Conservation (phyloP, 2,329 filamentous ascomycete species). For the Fusarium proliferatum region DNA sequence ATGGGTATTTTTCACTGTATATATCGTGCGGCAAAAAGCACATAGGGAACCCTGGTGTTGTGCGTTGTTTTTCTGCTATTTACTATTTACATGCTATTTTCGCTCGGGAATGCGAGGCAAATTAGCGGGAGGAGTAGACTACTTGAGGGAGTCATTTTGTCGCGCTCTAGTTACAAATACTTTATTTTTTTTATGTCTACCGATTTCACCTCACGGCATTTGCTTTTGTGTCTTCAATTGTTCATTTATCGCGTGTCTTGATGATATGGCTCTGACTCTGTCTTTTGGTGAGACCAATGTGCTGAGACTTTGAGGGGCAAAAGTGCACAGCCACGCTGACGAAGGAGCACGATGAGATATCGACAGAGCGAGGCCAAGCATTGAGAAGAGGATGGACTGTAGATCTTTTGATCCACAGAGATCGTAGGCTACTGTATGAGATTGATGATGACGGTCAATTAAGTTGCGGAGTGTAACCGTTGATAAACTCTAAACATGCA, state of each 20-base stretch:
- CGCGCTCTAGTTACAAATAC: background rate
- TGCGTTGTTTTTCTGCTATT: constrained; percentile 19
- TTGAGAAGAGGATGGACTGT: background rate
- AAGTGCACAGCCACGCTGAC: constrained; percentile 29
- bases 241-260: constrained; percentile 19
- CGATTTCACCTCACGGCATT: background rate
- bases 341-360: background rate
- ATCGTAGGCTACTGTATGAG: background rate
- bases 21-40: constrained; percentile 45
- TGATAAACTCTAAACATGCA: background rate
- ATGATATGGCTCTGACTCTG: background rate
- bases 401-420: background rate
- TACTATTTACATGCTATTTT: constrained; percentile 8
- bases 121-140: constrained; percentile 23
- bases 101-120: background rate
- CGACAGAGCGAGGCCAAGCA: background rate
- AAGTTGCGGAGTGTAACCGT: constrained; percentile 3
- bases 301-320: constrained; percentile 19
- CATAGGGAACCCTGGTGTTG: constrained; percentile 44
- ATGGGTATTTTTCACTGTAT: constrained; percentile 37
- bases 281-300: background rate
- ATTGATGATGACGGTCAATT: background rate
- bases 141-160: background rate
- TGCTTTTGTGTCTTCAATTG: background rate
- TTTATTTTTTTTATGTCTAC: constrained; percentile 17